Conservation (phyloP, 176 grass and related monocot genomes). For the Musa acuminata region DNA sequence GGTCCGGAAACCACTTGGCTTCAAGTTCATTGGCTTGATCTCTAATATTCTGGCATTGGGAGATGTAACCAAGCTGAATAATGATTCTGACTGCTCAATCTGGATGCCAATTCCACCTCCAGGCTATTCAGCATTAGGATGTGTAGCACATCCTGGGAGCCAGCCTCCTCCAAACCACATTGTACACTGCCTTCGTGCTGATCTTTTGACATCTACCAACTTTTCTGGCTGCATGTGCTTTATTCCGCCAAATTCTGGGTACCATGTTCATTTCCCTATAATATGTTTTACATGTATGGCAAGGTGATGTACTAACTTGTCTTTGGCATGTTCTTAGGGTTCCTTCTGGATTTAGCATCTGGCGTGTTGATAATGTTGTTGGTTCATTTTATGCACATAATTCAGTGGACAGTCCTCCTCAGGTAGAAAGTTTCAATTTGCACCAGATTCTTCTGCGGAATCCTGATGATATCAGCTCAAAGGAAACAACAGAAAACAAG, state of each 20-base stretch:
- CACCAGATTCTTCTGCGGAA: slow-evolving; percentile 80
- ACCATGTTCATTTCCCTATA: slow-evolving; percentile 19
- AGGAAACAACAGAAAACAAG: slow-evolving; percentile 33
- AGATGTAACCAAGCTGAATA: slow-evolving; percentile 21
- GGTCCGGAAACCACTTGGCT: slow-evolving; percentile 83
- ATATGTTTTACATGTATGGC: not conserved
- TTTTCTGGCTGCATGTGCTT: slow-evolving; percentile 74
- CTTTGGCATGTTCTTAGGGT: slow-evolving; percentile 28
- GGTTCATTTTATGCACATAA: slow-evolving; percentile 59
- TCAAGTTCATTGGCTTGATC: slow-evolving; percentile 58
- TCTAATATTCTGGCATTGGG: slow-evolving; percentile 30
- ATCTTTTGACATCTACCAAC: slow-evolving; percentile 63
- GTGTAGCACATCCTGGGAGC: slow-evolving; percentile 63
- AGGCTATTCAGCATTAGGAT: slow-evolving; percentile 83
- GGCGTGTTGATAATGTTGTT: slow-evolving; percentile 85
- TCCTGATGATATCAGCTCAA: slow-evolving; percentile 43
- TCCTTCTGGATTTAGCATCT: slow-evolving; percentile 67
- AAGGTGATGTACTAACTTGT: not conserved
- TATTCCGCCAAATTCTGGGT: slow-evolving; percentile 40
- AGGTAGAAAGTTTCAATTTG: slow-evolving; percentile 53
- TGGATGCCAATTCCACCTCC: slow-evolving; percentile 76
- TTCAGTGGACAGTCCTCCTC: slow-evolving; percentile 54
- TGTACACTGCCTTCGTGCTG: slow-evolving; percentile 80
- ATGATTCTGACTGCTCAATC: slow-evolving; percentile 67
- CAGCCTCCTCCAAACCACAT: slow-evolving; percentile 76